Conservation (phyloP, 2,329 filamentous ascomycete species). For the Pleurostoma richardsiae region DNA sequence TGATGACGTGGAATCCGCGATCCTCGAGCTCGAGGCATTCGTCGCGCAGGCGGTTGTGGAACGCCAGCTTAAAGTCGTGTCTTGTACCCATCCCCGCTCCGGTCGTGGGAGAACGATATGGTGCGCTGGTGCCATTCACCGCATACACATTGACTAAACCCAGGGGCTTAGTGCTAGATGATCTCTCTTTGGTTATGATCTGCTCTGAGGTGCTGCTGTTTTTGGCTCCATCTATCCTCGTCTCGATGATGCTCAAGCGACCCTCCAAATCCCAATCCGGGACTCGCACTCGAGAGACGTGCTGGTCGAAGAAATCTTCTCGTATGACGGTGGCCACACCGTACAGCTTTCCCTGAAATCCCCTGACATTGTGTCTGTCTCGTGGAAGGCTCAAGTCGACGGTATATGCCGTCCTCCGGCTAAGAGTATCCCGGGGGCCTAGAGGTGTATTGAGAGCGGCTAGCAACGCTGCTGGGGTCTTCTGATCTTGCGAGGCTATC, state of each 20-base stretch:
- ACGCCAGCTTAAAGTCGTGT: conserved; percentile 43
- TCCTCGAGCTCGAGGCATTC: conserved; percentile 35
- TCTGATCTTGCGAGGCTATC: conserved; percentile 8
- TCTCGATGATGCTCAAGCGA: conserved; percentile 40
- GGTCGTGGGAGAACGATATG: conserved; percentile 36
- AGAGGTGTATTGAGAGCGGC: conserved; percentile 12
- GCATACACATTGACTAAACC: conserved; percentile 48
- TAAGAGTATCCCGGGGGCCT: background rate
- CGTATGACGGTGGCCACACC: conserved; percentile 45
- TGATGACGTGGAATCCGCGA: conserved; percentile 34
- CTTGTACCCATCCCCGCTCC: conserved; percentile 36
- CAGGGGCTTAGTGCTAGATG: conserved; percentile 16
- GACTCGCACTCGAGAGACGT: conserved; percentile 24
- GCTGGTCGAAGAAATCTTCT: conserved; percentile 28
- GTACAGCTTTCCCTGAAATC: conserved; percentile 44
- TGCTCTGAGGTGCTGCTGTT: background rate
- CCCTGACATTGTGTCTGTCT: conserved; percentile 43
- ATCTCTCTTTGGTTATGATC: background rate
- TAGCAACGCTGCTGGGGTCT: conserved; percentile 8
- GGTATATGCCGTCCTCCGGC: conserved; percentile 8
- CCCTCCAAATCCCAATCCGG: conserved; percentile 49
- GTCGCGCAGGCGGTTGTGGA: conserved; percentile 37
- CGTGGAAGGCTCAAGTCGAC: conserved; percentile 39
- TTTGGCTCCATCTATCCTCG: conserved; percentile 1
- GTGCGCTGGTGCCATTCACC: conserved; percentile 43